Evolutionary conservation across 2,329 filamentous ascomycete genomes (phyloP).

Genomic region (Daldinia sp.): DNA sequence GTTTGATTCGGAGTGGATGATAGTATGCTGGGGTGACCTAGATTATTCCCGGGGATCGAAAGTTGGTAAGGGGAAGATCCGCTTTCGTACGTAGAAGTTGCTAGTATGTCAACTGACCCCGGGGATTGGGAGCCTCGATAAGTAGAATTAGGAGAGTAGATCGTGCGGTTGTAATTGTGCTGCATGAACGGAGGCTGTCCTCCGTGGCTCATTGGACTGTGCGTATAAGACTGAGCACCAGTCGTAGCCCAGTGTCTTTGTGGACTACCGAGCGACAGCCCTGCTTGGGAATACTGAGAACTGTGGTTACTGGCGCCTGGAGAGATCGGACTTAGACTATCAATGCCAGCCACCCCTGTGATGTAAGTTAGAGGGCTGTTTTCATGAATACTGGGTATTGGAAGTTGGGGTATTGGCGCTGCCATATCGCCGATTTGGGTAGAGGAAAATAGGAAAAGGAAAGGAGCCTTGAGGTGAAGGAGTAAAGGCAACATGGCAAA

Average conservation of each 20-base stretch:
- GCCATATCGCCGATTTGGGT: conserved; percentile 6
- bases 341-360: conserved; percentile 58
- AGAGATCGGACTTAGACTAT: conserved; percentile 69
- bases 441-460: conserved; percentile 12
- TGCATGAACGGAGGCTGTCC: conserved; percentile 52
- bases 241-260: conserved; percentile 68
- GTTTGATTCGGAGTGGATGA: conserved; percentile 47
- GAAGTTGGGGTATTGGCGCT: not conserved
- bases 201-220: conserved; percentile 64
- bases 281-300: conserved; percentile 65
- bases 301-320: conserved; percentile 68
- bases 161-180: conserved; percentile 51
- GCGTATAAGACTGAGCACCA: conserved; percentile 59
- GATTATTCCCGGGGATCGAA: conserved; percentile 62
- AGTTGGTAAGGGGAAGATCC: conserved; percentile 72
- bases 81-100: conserved; percentile 72
- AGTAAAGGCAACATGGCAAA: not conserved
- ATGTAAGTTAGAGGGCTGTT: conserved; percentile 50
- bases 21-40: conserved; percentile 46
- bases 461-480: conserved; percentile 14
- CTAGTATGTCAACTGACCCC: conserved; percentile 65
- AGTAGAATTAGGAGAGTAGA: conserved; percentile 45
- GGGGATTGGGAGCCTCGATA: conserved; percentile 66
- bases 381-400: not conserved
- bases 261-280: conserved; percentile 62